These are phyloP conservation scores for Globisporangium canariense DNA, from an alignment of 352 stramenopile species.

Conservation along the genomic window DNA sequence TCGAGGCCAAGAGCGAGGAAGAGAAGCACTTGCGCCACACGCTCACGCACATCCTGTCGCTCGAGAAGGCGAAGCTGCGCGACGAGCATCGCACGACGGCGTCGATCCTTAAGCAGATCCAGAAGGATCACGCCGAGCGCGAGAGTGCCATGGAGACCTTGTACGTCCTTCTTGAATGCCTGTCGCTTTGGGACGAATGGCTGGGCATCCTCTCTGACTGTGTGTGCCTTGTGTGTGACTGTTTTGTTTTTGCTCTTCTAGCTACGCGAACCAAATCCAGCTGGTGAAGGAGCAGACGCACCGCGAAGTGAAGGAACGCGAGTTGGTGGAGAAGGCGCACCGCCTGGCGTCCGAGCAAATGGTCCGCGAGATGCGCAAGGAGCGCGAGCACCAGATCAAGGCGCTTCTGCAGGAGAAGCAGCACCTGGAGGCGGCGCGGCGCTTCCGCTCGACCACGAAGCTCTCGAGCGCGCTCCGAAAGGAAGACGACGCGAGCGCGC, in stretches of 20 bases:
- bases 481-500: constrained; percentile 24
- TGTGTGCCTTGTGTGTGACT: neutral
- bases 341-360: constrained; percentile 62
- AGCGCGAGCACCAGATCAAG: constrained; percentile 51
- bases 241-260: constrained; percentile 9
- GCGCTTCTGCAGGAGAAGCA: constrained; percentile 52
- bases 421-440: constrained; percentile 58
- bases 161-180: constrained; percentile 21
- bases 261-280: constrained; percentile 65
- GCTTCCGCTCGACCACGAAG: constrained; percentile 43
- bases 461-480: constrained; percentile 38
- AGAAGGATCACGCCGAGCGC: constrained; percentile 54
- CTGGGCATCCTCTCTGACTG: constrained; percentile 3
- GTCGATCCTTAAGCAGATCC: constrained; percentile 48
- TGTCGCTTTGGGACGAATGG: neutral
- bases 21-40: constrained; percentile 66
- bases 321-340: constrained; percentile 68
- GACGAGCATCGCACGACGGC: constrained; percentile 57
- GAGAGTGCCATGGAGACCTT: constrained; percentile 66
- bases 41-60: constrained; percentile 54
- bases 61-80: constrained; percentile 67
- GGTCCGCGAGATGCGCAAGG: constrained; percentile 58
- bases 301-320: constrained; percentile 53
- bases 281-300: constrained; percentile 60
- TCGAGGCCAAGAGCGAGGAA: constrained; percentile 61